A percentile compares a stretch with the other conserved stretches of the same genome.
These are phyloP conservation scores for Macrocystidia cucumis DNA, from an alignment of 1,284 basidiomycete species.

Conservation along the genomic window DNA sequence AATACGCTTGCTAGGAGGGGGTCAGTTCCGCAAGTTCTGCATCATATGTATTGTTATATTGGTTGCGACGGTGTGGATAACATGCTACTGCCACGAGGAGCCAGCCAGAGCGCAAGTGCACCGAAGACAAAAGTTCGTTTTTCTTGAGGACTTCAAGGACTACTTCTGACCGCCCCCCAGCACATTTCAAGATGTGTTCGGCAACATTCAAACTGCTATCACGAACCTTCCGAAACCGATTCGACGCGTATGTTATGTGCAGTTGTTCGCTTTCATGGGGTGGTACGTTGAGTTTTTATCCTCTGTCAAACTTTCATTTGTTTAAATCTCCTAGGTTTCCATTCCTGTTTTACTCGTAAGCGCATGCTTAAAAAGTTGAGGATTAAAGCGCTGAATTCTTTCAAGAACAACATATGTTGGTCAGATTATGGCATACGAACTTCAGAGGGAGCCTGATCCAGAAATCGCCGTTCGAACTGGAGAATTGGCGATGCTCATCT, in stretches of 20 bases:
- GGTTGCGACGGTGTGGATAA: constrained; percentile 77
- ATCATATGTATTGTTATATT: constrained; percentile 80
- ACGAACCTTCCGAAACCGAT: constrained; percentile 76
- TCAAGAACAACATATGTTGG: constrained; percentile 83
- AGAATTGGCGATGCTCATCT: constrained; percentile 84
- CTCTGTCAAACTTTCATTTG: constrained; percentile 1
- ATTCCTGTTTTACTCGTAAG: constrained; percentile 86
- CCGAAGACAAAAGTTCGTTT: constrained; percentile 20
- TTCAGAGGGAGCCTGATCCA: constrained; percentile 62
- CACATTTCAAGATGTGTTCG: constrained; percentile 55
- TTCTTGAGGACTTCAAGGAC: not conserved
- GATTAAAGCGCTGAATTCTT: not conserved
- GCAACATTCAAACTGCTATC: constrained; percentile 72
- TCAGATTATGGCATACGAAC: constrained; percentile 82
- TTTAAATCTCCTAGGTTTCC: constrained; percentile 61
- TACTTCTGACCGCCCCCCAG: constrained; percentile 16
- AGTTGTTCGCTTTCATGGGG: constrained; percentile 88
- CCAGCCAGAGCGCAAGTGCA: constrained; percentile 43
- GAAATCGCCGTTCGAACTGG: constrained; percentile 83
- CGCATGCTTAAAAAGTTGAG: constrained; percentile 10
- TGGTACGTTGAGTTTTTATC: constrained; percentile 44
- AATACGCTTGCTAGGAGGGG: constrained; percentile 79
- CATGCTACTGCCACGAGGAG: constrained; percentile 79
- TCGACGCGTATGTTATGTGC: constrained; percentile 84
- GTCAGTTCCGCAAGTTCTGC: constrained; percentile 95